Base-by-base conservation (phyloP, 2,329 filamentous ascomycete species). In the Diaporthe caulivora region DNA sequence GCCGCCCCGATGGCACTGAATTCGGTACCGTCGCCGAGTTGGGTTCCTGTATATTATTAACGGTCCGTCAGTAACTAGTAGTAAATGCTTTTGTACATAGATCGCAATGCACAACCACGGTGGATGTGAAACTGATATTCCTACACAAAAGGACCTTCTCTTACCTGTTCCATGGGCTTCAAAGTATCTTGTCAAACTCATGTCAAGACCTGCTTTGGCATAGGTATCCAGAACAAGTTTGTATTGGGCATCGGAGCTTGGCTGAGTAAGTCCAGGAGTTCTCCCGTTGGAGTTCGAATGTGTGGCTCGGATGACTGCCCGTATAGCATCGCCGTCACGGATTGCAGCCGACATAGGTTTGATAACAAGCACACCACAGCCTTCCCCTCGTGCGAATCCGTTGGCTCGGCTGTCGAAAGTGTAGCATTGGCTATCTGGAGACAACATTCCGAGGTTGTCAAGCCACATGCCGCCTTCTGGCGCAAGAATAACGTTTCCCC, bases 311-410 rank as follows among this genome's bases (percentile, higher is more conserved):
- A 67, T 37, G 2, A 67, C 62, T 4, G 62, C 62, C 5, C 62
- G 42, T 17, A 68, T 68, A 9, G n/a, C 15, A 54, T 68, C 81
- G 0, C 85, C 84, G 64, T 88, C 87, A 6, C 78, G 77, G 11
- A 90, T 70, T 0, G 89, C 89, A 42, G 81, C 80, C 11, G 82
- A 81, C 5, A 83, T 78, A 1, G 75, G 81, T 78, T 90, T 90
- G 1, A 90, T 72, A 0, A 89, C 72, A 0, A 90, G 47, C 2
- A 83, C 81, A 0, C 81, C 85, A 21, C 86, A 76, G 2, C 87
- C 88, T 74, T 68, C 64, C 4, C 64, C 64, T 1, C 64, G 47
- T 4, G 64, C 29, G 10, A 54, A 68, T 15, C 64, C 64, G 21
- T 68, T 42, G 0, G 85, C 64, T 4, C 49, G 15, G 11, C 40